These are phyloP conservation scores for Xylaria sp. DNA, from an alignment of 2,329 filamentous ascomycete species.

Conservation along the genomic window DNA sequence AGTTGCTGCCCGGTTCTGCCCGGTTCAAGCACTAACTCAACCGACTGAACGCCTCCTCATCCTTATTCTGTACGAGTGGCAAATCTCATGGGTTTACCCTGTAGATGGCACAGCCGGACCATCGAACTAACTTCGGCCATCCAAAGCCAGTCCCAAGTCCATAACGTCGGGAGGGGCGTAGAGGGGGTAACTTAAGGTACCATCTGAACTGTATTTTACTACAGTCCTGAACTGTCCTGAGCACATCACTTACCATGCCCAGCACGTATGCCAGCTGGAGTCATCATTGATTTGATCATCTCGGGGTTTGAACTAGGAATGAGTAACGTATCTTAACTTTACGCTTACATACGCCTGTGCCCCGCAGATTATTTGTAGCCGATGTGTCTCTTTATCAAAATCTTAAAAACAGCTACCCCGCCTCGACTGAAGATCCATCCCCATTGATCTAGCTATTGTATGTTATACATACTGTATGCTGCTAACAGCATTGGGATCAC, in stretches of 20 bases:
- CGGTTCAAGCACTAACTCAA: neutral
- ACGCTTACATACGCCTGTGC: constrained; percentile 6
- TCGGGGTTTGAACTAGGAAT: neutral
- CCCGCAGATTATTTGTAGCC: constrained; percentile 14
- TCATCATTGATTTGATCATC: neutral
- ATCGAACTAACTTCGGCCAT: neutral
- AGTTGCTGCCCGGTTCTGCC: neutral
- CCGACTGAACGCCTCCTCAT: too few species aligned
- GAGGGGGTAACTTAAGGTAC: neutral
- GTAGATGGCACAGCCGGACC: neutral
- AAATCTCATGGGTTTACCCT: neutral
- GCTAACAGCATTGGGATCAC: neutral
- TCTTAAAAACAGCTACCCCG: neutral
- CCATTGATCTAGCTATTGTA: neutral
- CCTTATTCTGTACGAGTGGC: too few species aligned
- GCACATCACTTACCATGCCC: neutral
- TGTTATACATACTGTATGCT: neutral
- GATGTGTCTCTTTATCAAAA: neutral
- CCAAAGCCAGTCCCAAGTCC: neutral
- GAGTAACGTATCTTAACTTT: neutral
- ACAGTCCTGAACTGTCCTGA: neutral
- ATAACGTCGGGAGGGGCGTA: neutral
- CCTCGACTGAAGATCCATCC: constrained; percentile 1
- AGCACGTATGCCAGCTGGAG: neutral
- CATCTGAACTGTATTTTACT: neutral